A percentile compares a stretch with the other conserved stretches of the same genome.
phyloP scores from a whole-genome alignment of 148 eudicot species.

The Pouteria glomerata region DNA sequence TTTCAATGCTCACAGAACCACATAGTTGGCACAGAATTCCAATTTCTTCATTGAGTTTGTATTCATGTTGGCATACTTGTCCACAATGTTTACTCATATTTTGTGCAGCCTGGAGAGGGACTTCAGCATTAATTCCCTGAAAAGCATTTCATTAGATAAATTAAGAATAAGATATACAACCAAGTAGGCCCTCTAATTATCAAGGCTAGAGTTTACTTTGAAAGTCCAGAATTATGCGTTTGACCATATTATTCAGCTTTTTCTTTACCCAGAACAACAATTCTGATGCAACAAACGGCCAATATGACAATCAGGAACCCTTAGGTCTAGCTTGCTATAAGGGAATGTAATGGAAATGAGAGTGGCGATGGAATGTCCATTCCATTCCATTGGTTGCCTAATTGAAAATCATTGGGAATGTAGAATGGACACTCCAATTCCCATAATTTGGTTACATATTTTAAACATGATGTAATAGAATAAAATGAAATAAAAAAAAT shows the following conservation, averaged over 20 bases:
- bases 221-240: background rate
- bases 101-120: slow-evolving; percentile 20
- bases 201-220: background rate
- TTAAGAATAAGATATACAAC: background rate
- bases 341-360: too few relatives aligned
- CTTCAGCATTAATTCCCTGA: slow-evolving; percentile 42
- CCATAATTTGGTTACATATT: too few relatives aligned
- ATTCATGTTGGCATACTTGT: slow-evolving; percentile 62
- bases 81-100: slow-evolving; percentile 20
- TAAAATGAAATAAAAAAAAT: too few relatives aligned
- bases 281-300: background rate
- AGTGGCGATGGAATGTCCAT: too few relatives aligned
- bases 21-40: slow-evolving; percentile 75
- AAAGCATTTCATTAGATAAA: background rate
- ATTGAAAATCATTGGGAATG: too few relatives aligned
- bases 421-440: too few relatives aligned
- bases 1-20: slow-evolving; percentile 76
- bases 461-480: too few relatives aligned
- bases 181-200: background rate
- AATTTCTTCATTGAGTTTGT: slow-evolving; percentile 70
- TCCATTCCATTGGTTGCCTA: too few relatives aligned
- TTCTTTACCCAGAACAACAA: background rate
- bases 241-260: background rate
- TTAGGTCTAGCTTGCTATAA: too few relatives aligned
- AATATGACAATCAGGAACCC: too few relatives aligned